These are phyloP conservation scores for Aureoboletus auriporus DNA, from an alignment of 768 basidiomycete species.

Conservation along the genomic window DNA sequence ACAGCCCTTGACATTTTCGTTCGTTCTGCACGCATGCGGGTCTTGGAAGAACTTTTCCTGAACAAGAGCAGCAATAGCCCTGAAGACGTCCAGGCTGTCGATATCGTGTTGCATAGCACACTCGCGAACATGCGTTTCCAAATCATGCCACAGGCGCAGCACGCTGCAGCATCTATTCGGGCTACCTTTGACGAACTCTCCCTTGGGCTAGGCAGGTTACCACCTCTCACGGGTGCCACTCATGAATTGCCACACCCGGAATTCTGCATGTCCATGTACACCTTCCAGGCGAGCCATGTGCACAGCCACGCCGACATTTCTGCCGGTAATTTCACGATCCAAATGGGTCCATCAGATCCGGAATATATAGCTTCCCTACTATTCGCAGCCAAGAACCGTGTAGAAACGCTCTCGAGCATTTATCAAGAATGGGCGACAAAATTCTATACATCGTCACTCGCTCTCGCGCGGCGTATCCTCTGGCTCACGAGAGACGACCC, in stretches of 20 bases:
- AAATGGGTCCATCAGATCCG: conserved; percentile 29
- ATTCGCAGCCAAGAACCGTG: conserved; percentile 9
- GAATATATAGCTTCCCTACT: conserved; percentile 22
- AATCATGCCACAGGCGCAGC: conserved; percentile 1
- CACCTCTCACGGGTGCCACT: background rate
- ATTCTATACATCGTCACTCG: conserved; percentile 30
- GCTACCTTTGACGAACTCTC: conserved; percentile 16
- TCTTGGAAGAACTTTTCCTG: conserved; percentile 43
- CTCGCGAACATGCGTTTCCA: conserved; percentile 17
- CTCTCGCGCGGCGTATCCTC: conserved; percentile 48
- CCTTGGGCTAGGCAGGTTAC: conserved; percentile 9
- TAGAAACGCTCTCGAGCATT: conserved; percentile 12
- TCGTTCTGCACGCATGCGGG: conserved; percentile 36
- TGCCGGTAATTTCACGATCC: conserved; percentile 17
- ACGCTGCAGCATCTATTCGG: background rate
- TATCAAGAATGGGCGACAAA: conserved; percentile 29
- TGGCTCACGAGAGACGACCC: conserved; percentile 45
- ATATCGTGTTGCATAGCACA: conserved; percentile 16
- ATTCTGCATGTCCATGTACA: conserved; percentile 16
- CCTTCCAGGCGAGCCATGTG: conserved; percentile 14
- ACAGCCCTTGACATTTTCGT: conserved; percentile 41
- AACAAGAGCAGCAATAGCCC: background rate
- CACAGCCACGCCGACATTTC: conserved; percentile 15
- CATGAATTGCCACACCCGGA: conserved; percentile 12
- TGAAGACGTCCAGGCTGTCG: conserved; percentile 8